phyloP scores from a whole-genome alignment of 2,329 filamentous ascomycete genomes.

The Dothideomycetes sp. region DNA sequence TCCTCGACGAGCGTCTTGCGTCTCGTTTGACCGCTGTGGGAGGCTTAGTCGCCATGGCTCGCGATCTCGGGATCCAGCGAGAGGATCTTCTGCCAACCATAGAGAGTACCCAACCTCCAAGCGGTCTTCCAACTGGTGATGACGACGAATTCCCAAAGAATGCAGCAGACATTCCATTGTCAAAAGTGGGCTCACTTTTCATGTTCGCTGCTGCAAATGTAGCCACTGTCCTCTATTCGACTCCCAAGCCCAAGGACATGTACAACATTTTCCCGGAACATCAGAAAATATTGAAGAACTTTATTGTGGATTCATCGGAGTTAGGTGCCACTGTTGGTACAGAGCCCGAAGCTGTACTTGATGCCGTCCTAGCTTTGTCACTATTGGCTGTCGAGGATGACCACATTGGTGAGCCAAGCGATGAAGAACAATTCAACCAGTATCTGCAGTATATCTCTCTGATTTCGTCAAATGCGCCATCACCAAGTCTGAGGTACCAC shows the following conservation, averaged over 20 bases:
- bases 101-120: background rate
- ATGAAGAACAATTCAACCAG: slow-evolving; percentile 43
- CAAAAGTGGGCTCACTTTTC: slow-evolving; percentile 46
- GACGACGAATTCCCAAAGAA: slow-evolving; percentile 47
- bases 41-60: slow-evolving; percentile 59
- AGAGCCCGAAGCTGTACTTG: slow-evolving; percentile 44
- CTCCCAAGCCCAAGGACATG: slow-evolving; percentile 19
- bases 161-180: slow-evolving; percentile 46
- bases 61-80: slow-evolving; percentile 44
- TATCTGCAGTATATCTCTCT: slow-evolving; percentile 43
- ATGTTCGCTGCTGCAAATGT: slow-evolving; percentile 45
- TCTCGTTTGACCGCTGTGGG: slow-evolving; percentile 59
- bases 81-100: slow-evolving; percentile 33
- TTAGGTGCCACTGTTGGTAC: slow-evolving; percentile 32
- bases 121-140: slow-evolving; percentile 21
- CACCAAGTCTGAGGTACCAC: slow-evolving; percentile 38
- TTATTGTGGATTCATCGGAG: slow-evolving; percentile 36
- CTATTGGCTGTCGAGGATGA: slow-evolving; percentile 40
- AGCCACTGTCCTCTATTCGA: slow-evolving; percentile 40
- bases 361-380: slow-evolving; percentile 45
- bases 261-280: slow-evolving; percentile 47
- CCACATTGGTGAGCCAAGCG: slow-evolving; percentile 36
- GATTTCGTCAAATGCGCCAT: slow-evolving; percentile 40
- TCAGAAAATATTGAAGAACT: slow-evolving; percentile 42
- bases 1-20: slow-evolving; percentile 52